A percentile compares a stretch with the other conserved stretches of the same genome.
Conservation (phyloP, 2,329 filamentous ascomycete species). For the Orbilia quercus region DNA sequence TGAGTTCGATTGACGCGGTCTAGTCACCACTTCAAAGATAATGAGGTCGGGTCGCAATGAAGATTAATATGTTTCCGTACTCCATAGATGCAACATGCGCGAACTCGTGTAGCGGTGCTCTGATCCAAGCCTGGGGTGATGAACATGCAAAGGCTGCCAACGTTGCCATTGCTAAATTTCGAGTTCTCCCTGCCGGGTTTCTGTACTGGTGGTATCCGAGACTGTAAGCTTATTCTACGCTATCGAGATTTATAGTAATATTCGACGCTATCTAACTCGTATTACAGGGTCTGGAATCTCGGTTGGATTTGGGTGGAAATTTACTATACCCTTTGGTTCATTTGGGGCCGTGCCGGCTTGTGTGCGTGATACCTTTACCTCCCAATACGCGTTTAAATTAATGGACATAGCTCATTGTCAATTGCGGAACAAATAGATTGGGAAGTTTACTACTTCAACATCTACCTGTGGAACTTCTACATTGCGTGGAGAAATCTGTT, state of each 20-base stretch:
- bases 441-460: slow-evolving; percentile 48
- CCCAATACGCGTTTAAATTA: background rate
- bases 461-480: slow-evolving; percentile 52
- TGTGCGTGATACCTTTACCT: slow-evolving; percentile 10
- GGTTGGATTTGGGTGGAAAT: slow-evolving; percentile 55
- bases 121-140: slow-evolving; percentile 51
- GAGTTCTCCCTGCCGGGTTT: slow-evolving; percentile 31
- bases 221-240: slow-evolving; percentile 21
- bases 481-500: slow-evolving; percentile 44
- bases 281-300: slow-evolving; percentile 41
- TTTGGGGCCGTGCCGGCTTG: slow-evolving; percentile 49
- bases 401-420: background rate
- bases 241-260: background rate
- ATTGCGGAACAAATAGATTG: slow-evolving; percentile 14
- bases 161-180: slow-evolving; percentile 17
- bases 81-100: slow-evolving; percentile 43
- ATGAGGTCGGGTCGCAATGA: background rate
- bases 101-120: slow-evolving; percentile 22
- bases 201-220: slow-evolving; percentile 55
- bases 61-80: background rate
- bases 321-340: slow-evolving; percentile 50
- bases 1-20: slow-evolving; percentile 1
- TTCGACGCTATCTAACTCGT: background rate
- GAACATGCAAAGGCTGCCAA: slow-evolving; percentile 47
- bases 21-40: background rate